Conservation (phyloP, 768 basidiomycete species). For the Termitomyces sp. region DNA sequence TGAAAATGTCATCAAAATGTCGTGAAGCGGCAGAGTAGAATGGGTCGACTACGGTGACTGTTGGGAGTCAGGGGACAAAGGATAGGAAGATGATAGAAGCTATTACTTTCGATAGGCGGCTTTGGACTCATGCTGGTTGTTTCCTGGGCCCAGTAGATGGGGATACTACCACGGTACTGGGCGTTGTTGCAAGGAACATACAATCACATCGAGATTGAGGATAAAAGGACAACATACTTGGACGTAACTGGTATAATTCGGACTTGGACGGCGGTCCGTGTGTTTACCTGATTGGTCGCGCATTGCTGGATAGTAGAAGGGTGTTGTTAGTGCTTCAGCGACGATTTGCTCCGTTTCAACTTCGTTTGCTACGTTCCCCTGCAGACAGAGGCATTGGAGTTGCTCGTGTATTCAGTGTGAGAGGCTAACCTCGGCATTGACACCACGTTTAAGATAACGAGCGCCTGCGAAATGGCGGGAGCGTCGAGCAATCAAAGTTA, state of each 20-base stretch:
- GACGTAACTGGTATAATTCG: slow-evolving; percentile 92
- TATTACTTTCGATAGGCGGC: slow-evolving; percentile 94
- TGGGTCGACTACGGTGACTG: slow-evolving; percentile 91
- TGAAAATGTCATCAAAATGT: slow-evolving; percentile 89
- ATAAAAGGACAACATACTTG: slow-evolving; percentile 43
- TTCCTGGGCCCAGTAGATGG: slow-evolving; percentile 96
- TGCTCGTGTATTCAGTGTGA: not conserved
- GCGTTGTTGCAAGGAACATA: not conserved
- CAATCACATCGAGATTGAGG: not conserved
- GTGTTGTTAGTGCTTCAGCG: slow-evolving; percentile 81
- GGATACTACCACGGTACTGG: slow-evolving; percentile 91
- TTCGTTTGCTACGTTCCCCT: slow-evolving; percentile 99
- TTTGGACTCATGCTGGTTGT: slow-evolving; percentile 83
- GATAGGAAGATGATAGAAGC: not conserved
- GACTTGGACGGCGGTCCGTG: slow-evolving; percentile 54
- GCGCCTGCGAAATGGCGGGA: slow-evolving; percentile 96
- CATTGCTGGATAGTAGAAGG: slow-evolving; percentile 72
- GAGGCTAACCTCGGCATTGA: slow-evolving; percentile 75
- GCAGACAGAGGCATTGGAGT: not conserved
- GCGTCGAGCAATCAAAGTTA: slow-evolving; percentile 91
- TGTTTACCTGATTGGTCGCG: slow-evolving; percentile 22
- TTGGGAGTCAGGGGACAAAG: not conserved
- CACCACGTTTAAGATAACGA: slow-evolving; percentile 88
- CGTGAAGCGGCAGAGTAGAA: slow-evolving; percentile 90
- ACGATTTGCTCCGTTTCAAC: slow-evolving; percentile 99